Evolutionary conservation across 108 stramenopile species (phyloP), one percentile per base, ranked within the genome.

Genomic region (Chaetoceros muelleri): DNA sequence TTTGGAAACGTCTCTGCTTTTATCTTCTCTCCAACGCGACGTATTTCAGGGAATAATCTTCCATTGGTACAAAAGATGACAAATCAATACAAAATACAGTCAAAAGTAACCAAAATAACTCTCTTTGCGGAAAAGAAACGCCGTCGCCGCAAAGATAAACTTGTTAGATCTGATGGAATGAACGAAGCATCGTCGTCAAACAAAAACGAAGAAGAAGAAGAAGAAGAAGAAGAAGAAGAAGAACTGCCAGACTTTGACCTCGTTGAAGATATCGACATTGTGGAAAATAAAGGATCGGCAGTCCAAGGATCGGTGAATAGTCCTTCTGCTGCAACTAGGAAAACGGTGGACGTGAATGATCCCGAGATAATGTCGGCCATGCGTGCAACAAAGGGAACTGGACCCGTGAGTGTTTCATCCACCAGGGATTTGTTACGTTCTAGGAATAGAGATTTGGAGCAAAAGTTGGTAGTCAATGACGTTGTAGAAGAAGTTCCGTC

Each of bases 161-260:
- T 17, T 27, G 40, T 13, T 22, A 24, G 45, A 1, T 0, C 46
- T 44, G 50, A 44, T 16, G 3, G 3, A 7, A 0, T 13, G 1
- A 28, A 45, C 7, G 49, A 5, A 30, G 53, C 34, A 19, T 23
- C 7, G 24, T 28, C 17, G 1, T 3, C 44, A n/a, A 20, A 3
- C 3, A 30, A 44, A 5, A 47, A 48, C 22, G 67, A 49, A 16
- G 46, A 8, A 17, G 23, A 46, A n/a, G 25, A 51, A 40, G 48
- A 24, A 29, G 1, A 2, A 28, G 1, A 44, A 46, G 18, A 58
- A 40, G 34, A 47, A 28, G 16, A 29, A 50, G 67, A 67, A 29
- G 82, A 82, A 18, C 64, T 90, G 20, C 87, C 87, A 24, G 87
- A 90, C 16, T 90, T 90, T 67, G 84, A 85, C 44, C 28, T 81